A percentile compares a stretch with the other conserved stretches of the same genome.
phyloP scores from a whole-genome alignment of 2,329 filamentous ascomycete genomes.

The Didymella arachidicola region DNA sequence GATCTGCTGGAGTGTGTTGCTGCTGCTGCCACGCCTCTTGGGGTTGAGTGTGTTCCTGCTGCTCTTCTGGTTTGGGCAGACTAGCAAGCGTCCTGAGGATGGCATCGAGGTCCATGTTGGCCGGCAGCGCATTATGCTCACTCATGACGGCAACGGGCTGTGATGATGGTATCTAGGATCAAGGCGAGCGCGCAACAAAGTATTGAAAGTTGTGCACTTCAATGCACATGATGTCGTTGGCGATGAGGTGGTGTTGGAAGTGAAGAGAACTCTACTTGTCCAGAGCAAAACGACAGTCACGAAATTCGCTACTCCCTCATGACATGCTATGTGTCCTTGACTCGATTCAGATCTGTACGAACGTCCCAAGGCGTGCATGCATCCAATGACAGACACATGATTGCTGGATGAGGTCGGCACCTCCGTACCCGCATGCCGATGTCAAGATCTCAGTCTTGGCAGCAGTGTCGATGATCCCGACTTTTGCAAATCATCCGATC shows the following conservation, averaged over 20 bases:
- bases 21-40: slow-evolving; percentile 11
- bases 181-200: not conserved
- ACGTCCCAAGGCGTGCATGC: not conserved
- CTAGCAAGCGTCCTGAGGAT: slow-evolving; percentile 48
- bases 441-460: slow-evolving; percentile 33
- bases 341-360: too few species aligned
- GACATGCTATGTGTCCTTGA: not conserved
- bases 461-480: slow-evolving; percentile 34
- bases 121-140: slow-evolving; percentile 25
- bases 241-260: not conserved
- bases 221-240: slow-evolving; percentile 12
- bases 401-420: slow-evolving; percentile 13
- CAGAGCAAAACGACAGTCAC: not conserved
- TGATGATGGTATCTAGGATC: not conserved
- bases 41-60: slow-evolving; percentile 23
- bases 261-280: slow-evolving; percentile 4
- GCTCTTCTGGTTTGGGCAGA: slow-evolving; percentile 31
- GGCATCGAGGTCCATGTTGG: slow-evolving; percentile 43
- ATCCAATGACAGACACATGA: not conserved
- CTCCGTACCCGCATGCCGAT: slow-evolving; percentile 13
- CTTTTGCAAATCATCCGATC: slow-evolving; percentile 47
- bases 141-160: slow-evolving; percentile 37
- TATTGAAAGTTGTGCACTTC: not conserved
- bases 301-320: slow-evolving; percentile 3
- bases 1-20: slow-evolving; percentile 30